A percentile compares a stretch with the other conserved stretches of the same genome.
phyloP scores from a whole-genome alignment of 148 eudicot genomes.

The Oxyria digyna region DNA sequence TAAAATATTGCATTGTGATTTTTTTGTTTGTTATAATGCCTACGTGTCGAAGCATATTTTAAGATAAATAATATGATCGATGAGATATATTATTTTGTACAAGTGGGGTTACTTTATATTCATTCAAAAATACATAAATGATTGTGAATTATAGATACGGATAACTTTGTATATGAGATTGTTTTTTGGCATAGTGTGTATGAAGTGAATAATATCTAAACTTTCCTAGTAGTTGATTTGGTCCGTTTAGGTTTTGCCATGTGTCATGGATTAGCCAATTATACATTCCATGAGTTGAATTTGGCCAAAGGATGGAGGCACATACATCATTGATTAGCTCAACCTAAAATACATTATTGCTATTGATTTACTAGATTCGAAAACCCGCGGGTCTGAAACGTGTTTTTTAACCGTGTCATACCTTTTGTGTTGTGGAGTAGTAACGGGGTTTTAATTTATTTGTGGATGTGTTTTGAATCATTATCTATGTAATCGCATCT shows the following conservation, averaged over 20 bases:
- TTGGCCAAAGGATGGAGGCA: neutral
- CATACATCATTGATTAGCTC: conserved; percentile 7
- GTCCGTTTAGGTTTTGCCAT: neutral
- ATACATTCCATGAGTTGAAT: conserved; percentile 5
- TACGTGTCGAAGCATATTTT: neutral
- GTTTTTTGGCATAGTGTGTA: neutral
- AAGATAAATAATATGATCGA: neutral
- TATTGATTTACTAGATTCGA: neutral
- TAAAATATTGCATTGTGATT: neutral
- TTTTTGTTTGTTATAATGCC: neutral
- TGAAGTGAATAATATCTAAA: conserved; percentile 1
- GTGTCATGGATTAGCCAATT: neutral
- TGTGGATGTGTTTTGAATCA: too few species aligned
- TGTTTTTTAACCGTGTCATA: too few species aligned
- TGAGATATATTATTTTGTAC: neutral
- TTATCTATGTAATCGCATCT: too few species aligned
- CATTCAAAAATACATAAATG: neutral
- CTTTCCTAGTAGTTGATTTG: neutral
- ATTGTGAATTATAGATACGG: neutral
- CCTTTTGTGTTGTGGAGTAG: too few species aligned
- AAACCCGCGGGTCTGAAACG: too few species aligned
- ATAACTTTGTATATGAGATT: neutral
- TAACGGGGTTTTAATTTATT: too few species aligned
- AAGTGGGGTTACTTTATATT: neutral
- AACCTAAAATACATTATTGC: neutral